Evolutionary conservation across 106 monocot species (phyloP).

Genomic region (Dioscorea zingiberensis): DNA sequence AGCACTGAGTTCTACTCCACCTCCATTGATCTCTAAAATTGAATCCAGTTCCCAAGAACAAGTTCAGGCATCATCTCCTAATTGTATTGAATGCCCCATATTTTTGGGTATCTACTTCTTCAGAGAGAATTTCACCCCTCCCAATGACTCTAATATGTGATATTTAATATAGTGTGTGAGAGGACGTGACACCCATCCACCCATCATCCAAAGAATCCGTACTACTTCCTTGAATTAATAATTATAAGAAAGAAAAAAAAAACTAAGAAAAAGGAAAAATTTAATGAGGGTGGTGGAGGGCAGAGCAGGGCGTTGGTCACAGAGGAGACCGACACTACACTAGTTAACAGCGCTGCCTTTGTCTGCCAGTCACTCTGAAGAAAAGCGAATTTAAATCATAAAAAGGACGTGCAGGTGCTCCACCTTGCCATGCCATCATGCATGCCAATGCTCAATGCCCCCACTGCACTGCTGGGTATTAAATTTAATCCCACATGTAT

Average conservation of each 20-base stretch:
- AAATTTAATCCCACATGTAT: no score
- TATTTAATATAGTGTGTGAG: background rate
- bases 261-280: background rate
- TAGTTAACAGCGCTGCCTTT: background rate
- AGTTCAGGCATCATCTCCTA: no score
- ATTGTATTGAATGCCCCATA: no score
- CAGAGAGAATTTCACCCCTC: constrained; percentile 1
- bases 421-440: no score
- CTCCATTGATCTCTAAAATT: no score
- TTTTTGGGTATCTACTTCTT: no score
- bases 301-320: background rate
- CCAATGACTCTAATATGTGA: background rate
- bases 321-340: background rate
- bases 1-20: no score
- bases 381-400: background rate
- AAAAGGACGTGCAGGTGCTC: background rate
- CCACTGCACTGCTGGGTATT: background rate
- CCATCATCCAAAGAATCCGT: background rate
- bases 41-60: no score
- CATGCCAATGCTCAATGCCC: no score
- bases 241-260: no score
- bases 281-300: background rate
- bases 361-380: background rate
- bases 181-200: background rate
- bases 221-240: background rate